Evolutionary conservation across 2,329 filamentous ascomycete species (phyloP), one percentile per base, ranked within the genome.

Genomic region (Rhinocladiella mackenziei): DNA sequence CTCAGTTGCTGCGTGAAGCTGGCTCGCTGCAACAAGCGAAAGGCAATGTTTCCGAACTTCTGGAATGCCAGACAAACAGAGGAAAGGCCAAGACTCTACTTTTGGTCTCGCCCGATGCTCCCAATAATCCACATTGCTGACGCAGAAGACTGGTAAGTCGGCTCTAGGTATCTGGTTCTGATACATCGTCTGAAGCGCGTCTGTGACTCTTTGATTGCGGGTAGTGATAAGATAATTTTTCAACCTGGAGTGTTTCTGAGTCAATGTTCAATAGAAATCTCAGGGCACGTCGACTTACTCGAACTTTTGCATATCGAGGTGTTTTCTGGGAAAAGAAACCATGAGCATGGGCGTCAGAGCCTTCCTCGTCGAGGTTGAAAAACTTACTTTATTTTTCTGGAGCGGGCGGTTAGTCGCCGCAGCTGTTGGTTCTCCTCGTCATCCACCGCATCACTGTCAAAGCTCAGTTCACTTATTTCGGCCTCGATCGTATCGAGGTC

Each of bases 1-100:
- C 14, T 37, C 32, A 7, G 17, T 28, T 13, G 40, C 40, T 18
- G 40, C 32, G 15, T 17, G 33, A 14, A 43, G 40, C 32, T 43
- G 40, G 33, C 40, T 22, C 15, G 35, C 32, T 2, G 23, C 40
- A 17, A 43, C 40, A 15, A 43, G 18, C 20, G 40, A 26, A 22
- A 43, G 40, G 19, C 40, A 43, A 28, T 43, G n/a, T 23, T 14
- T 43, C 8, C 40, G 40, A 13, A 43, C 23, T 36, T 43, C 2
- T 23, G 30, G 17, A 13, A 43, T 43, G 7, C 40, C 40, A 14
- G 40, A 43, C 14, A 43, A 19, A 1, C 18, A 32, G 5, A 43
- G 40, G 32, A 30, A 31, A 22, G 40, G 40, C 40, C 26, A 15
- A 26, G 40, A 13, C 17, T 37, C 17, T 8, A 3, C 17, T 32